Conservation (phyloP, 108 stramenopile species). For the Mayamaea pseudoterrestris region DNA sequence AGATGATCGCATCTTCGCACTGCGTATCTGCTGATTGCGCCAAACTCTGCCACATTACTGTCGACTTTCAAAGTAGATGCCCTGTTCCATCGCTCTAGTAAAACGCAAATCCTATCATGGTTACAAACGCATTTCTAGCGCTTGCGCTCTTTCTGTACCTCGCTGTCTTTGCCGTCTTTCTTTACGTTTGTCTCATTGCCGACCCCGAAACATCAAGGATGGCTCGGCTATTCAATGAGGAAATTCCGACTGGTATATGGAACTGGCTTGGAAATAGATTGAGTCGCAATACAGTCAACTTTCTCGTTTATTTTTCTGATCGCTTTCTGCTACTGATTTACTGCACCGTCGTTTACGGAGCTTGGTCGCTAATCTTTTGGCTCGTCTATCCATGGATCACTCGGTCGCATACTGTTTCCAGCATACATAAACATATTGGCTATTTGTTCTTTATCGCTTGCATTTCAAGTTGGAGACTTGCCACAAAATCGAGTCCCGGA, state of each 20-base stretch:
- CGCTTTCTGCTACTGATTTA: conserved; percentile 23
- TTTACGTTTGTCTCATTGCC: conserved; percentile 31
- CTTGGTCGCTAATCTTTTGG: conserved; percentile 57
- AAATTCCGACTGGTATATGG: conserved; percentile 15
- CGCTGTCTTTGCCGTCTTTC: conserved; percentile 4
- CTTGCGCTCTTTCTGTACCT: too few relatives aligned
- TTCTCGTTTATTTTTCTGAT: conserved; percentile 14
- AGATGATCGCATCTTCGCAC: too few relatives aligned
- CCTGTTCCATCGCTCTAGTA: too few relatives aligned
- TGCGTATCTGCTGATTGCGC: too few relatives aligned
- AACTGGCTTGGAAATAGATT: conserved; percentile 1
- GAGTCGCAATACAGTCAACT: conserved; percentile 13
- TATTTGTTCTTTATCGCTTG: conserved; percentile 61
- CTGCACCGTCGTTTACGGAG: conserved; percentile 52
- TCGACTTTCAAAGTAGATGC: too few relatives aligned
- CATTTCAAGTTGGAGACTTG: conserved; percentile 44
- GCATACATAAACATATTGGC: conserved; percentile 46
- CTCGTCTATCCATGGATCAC: conserved; percentile 59
- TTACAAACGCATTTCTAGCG: too few relatives aligned
- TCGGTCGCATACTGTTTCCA: conserved; percentile 23
- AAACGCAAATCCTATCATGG: too few relatives aligned
- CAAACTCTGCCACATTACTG: too few relatives aligned
- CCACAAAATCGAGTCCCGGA: conserved; percentile 44
- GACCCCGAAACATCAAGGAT: conserved; percentile 18
- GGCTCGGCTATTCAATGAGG: conserved; percentile 22